Conservation (phyloP, 139 green algal species). For the Ettlia oleoabundans region DNA sequence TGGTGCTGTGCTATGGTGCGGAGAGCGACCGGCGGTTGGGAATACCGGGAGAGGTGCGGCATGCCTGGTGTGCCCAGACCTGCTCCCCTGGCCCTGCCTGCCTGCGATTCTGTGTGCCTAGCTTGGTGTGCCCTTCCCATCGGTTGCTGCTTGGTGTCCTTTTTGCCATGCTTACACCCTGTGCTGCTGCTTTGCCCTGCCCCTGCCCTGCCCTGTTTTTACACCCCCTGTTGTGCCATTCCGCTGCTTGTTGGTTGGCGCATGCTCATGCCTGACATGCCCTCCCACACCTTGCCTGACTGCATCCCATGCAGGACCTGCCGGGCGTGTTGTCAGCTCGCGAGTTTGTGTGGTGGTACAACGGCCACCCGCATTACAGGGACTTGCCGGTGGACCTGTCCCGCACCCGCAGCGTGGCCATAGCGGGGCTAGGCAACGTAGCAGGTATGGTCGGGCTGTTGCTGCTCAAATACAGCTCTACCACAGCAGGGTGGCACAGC, state of each 20-base stretch:
- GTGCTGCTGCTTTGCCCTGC: background rate
- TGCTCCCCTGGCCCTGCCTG: too few relatives aligned
- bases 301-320: constrained; percentile 67
- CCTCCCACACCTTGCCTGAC: background rate
- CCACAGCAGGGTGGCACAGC: too few relatives aligned
- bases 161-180: background rate
- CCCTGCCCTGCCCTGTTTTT: background rate
- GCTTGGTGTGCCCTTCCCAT: too few relatives aligned
- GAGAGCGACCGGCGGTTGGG: constrained; percentile 84
- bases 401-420: constrained; percentile 52
- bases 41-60: constrained; percentile 79
- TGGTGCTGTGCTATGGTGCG: constrained; percentile 91
- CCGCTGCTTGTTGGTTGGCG: background rate
- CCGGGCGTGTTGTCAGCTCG: constrained; percentile 79
- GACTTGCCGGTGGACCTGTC: constrained; percentile 73
- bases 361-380: constrained; percentile 88
- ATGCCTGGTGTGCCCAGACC: too few relatives aligned
- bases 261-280: too few relatives aligned
- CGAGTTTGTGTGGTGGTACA: constrained; percentile 99
- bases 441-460: constrained; percentile 52
- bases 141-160: background rate
- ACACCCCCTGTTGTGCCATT: background rate
- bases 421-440: constrained; percentile 91
- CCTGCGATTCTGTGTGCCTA: too few relatives aligned
- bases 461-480: too few relatives aligned